Evolutionary conservation across 495 filamentous ascomycete genomes (phyloP).

Genomic region (Ascobolus immersus): DNA sequence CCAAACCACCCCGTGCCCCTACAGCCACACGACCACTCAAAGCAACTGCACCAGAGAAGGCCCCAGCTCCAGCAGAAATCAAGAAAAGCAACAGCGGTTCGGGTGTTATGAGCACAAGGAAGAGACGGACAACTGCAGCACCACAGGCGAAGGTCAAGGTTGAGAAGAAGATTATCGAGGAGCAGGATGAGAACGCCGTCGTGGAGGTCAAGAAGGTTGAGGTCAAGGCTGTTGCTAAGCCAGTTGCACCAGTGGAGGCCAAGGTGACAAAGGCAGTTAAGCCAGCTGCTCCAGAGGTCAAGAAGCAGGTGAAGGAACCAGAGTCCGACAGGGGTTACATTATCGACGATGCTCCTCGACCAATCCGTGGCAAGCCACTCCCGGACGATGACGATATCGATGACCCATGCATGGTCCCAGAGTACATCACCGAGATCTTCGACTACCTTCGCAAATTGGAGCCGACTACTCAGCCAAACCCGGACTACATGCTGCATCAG

Average conservation of each 20-base stretch:
- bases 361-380: constrained; percentile 12
- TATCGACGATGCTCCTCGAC: constrained; percentile 4
- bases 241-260: constrained; percentile 3
- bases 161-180: constrained; percentile 20
- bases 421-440: constrained; percentile 94
- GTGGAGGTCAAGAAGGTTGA: constrained; percentile 10
- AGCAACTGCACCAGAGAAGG: constrained; percentile 33
- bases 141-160: constrained; percentile 26
- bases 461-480: constrained; percentile 57
- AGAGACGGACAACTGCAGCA: constrained; percentile 35
- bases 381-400: constrained; percentile 70
- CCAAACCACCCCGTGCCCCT: constrained; percentile 42
- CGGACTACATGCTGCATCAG: constrained; percentile 81
- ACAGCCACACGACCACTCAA: constrained; percentile 44
- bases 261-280: background rate
- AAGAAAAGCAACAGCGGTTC: constrained; percentile 52
- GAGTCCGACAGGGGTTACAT: constrained; percentile 6
- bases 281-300: constrained; percentile 8
- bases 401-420: constrained; percentile 89
- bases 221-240: constrained; percentile 10
- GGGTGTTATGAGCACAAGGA: constrained; percentile 32
- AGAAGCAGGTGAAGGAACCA: constrained; percentile 8
- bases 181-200: constrained; percentile 26
- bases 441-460: constrained; percentile 83
- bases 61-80: constrained; percentile 25